Evolutionary conservation across 2,329 filamentous ascomycete species (phyloP), one percentile per base, ranked within the genome.

Genomic region (Aspergillus pseudoterreus): DNA sequence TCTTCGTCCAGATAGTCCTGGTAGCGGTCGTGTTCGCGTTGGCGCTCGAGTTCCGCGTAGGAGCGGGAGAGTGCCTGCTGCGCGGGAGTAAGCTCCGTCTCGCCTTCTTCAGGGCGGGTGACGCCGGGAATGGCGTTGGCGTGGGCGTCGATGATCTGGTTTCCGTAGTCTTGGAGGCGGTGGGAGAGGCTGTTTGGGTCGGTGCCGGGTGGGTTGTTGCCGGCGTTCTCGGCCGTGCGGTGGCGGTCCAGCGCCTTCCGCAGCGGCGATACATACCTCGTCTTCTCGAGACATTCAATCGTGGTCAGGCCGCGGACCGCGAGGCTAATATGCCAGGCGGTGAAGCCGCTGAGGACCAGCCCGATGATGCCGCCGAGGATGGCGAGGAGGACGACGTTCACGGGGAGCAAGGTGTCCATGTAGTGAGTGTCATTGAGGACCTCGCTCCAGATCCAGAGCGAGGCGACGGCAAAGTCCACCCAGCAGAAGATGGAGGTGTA

Each of bases 231-330:
- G 55, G 15, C 35, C 14, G 75, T 72, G 59, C 83, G 81, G 50
- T 85, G 81, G 56, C 82, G 76, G 65, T 88, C 84, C 65, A 92
- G 81, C 45, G 82, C 82, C 65, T 84, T 84, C 51, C 87, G 82
- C 54, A 96, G 69, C 0, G 90, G 90, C 9, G 88, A 90, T 6
- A 96, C 81, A 71, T 99, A 99, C 50, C 94, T 83, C 2, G 92
- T 97, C 77, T 94, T 96, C 72, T 99, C 94, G 53, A 99, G 76
- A 63, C 88, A 95, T 70, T 99, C 94, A 53, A 99, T 96, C 3
- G 94, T 99, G 1, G 94, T 99, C 71, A 95, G 85, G 3, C 90
- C 90, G 22, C 82, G 81, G 49, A 82, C 75, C 1, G 90, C 89
- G 1, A 99, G 80, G 68, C 88, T 83, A 50, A 97, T 80, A 76